Base-by-base conservation (phyloP, 2,329 filamentous ascomycete genomes). In the Anthostomella pinea region DNA sequence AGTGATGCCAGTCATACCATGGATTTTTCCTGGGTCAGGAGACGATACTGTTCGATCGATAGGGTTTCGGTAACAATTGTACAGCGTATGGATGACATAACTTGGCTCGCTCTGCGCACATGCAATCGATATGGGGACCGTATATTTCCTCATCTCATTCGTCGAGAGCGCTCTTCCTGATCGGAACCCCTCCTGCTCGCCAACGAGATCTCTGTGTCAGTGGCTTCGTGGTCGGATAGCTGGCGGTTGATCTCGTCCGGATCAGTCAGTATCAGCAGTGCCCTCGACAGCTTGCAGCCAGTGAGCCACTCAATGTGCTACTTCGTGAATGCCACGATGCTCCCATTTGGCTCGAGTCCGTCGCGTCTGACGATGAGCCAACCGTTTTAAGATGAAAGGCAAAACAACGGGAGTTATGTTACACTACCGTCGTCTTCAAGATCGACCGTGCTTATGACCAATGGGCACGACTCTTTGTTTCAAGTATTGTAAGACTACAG, bases 61-160 rank as follows among this genome's bases (percentile, higher is more conserved):
- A 57, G 42, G 1, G 32, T n/a, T 4, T 46, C 48, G 32, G 42
- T 40, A n/a, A n/a, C n/a, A n/a, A 49, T 65, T 65, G 49, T 64
- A 48, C 42, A 4, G 60, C 46, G 3, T 40, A 35, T 3, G 45
- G 32, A 19, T 58, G 57, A 30, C 54, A 59, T 43, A 53, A 59
- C 0, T 21, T 32, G 0, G 51, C 42, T 13, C 65, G 56, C 10
- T 49, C 37, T 2, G 37, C 42, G 38, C 64, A 63, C 45, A 65
- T 61, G 43, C 53, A 52, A 11, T 39, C 33, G 24, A 64, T 51
- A 42, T 65, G 64, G 2, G 35, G 42, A 7, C 43, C 39, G 38
- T 65, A 64, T 7, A 3, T 47, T 3, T 43, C 40, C 10, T 51
- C 5, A 56, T 40, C 10, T 45, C 46, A 20, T 22, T 21, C 5